Evolutionary conservation across 208 protist genomes (phyloP), one percentile per base, ranked within the genome.

Genomic region (Porcisia hertigi): DNA sequence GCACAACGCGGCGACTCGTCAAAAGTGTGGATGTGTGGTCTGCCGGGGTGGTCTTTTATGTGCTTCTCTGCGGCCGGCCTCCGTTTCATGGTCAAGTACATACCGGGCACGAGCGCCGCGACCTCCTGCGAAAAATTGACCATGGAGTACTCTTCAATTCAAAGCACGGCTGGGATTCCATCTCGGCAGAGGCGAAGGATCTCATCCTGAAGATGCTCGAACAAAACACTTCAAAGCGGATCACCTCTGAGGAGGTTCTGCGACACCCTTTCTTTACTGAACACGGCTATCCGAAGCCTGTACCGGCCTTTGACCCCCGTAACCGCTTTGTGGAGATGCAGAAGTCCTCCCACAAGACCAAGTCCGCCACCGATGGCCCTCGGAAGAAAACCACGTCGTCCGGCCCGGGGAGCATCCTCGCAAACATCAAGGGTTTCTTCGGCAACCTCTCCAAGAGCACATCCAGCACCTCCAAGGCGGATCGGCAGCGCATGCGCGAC

Each of bases 21-120:
- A 97, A 97, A 85, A 93, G 87, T 76, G 87, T 97, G 30, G 94
- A 97, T 71, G 87, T 97, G 79, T 97, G 94, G 92, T 94, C 89
- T 7, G 86, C 85, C 16, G 94, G 94, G 25, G 87, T 97, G 12
- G 92, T 97, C 49, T 83, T 97, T 49, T 97, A 92, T 79, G 86
- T 97, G 4, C 86, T 97, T 39, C 84, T 97, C 54, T 87, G 80
- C 62, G 94, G 94, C 12, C 84, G 89, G 30, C 94, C 94, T 30
- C 94, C 94, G 39, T 97, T 97, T 75, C 86, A 91, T 60, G 92
- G 92, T 1, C 90, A 94, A 79, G 91, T 97, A 52, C 88, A 89
- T 81, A 94, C 90, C 59, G 85, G 83, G 52, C 83, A 92, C 67
- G 91, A 97, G 83, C 91, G 93, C 14, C 90, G 88, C 23, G 85